A percentile compares a stretch with the other conserved stretches of the same genome.
These are phyloP conservation scores for Globisporangium rhizosaccharum DNA, from an alignment of 352 stramenopile genomes.

Conservation along the genomic window DNA sequence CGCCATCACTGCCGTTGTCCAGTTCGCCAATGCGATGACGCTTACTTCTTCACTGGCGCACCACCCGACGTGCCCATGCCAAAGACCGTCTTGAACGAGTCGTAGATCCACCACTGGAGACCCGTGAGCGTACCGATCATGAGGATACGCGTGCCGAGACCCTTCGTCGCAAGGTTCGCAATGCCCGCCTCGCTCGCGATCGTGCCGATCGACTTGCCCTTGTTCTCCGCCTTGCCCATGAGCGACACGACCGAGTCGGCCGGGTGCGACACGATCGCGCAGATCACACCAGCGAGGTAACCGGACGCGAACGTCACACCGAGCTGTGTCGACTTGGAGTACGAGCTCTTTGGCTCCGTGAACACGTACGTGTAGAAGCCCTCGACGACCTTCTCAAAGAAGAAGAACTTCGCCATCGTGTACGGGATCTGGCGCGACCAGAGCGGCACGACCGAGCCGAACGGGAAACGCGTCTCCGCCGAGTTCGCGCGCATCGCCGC, in stretches of 20 bases:
- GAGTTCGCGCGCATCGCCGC: slow-evolving; percentile 86
- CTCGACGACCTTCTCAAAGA: slow-evolving; percentile 91
- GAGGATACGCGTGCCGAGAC: slow-evolving; percentile 91
- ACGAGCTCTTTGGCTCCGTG: slow-evolving; percentile 88
- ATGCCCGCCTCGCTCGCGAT: slow-evolving; percentile 81
- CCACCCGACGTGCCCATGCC: slow-evolving; percentile 90
- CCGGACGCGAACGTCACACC: slow-evolving; percentile 96
- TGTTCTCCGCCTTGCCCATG: slow-evolving; percentile 91
- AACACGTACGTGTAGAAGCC: slow-evolving; percentile 88
- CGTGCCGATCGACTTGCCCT: slow-evolving; percentile 86
- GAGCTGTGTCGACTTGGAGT: slow-evolving; percentile 93
- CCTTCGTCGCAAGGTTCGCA: slow-evolving; percentile 81
- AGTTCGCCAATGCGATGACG: neutral
- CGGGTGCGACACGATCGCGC: slow-evolving; percentile 98
- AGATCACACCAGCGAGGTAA: slow-evolving; percentile 98
- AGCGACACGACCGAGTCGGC: slow-evolving; percentile 98
- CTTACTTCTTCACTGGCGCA: slow-evolving; percentile 65
- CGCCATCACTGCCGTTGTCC: neutral
- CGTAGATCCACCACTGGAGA: slow-evolving; percentile 97
- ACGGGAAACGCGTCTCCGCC: slow-evolving; percentile 87
- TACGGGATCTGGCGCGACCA: slow-evolving; percentile 96
- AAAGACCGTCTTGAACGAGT: slow-evolving; percentile 92
- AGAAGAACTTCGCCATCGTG: slow-evolving; percentile 99
- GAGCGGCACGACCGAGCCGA: slow-evolving; percentile 87
- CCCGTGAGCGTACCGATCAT: slow-evolving; percentile 96